phyloP scores from a whole-genome alignment of 805 yeast species.

The Monosporozyma aerobia region DNA sequence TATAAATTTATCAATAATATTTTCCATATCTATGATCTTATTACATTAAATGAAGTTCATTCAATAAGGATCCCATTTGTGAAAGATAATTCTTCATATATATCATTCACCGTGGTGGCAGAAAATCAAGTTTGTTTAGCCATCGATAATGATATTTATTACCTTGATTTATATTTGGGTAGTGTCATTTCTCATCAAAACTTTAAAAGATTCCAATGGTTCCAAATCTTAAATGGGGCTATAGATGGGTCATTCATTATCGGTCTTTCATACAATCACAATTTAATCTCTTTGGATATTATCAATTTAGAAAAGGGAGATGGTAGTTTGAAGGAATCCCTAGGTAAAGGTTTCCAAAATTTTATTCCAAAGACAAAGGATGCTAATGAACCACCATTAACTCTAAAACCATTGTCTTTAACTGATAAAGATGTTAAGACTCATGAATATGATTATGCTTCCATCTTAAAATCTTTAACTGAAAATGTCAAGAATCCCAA shows the following conservation, averaged over 20 bases:
- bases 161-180: conserved; percentile 20
- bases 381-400: neutral
- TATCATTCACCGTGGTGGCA: conserved; percentile 23
- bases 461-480: conserved; percentile 22
- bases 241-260: conserved; percentile 7
- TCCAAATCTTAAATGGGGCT: conserved; percentile 5
- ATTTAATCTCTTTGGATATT: conserved; percentile 19
- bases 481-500: conserved; percentile 13
- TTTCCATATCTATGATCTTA: conserved; percentile 8
- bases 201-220: conserved; percentile 7
- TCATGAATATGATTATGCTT: conserved; percentile 12
- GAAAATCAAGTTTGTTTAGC: conserved; percentile 25
- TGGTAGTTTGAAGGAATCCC: conserved; percentile 57
- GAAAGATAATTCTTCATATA: conserved; percentile 3
- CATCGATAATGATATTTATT: conserved; percentile 19
- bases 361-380: conserved; percentile 2
- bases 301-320: conserved; percentile 49
- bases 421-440: conserved; percentile 6
- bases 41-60: conserved; percentile 6
- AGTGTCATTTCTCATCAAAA: conserved; percentile 5
- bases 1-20: conserved; percentile 3
- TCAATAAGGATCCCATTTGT: conserved; percentile 21
- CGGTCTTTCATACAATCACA: conserved; percentile 5
- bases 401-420: conserved; percentile 23
- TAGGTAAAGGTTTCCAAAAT: conserved; percentile 46